These are phyloP conservation scores for Theobroma cacao DNA, from an alignment of 345 rosid genomes.

Conservation along the genomic window DNA sequence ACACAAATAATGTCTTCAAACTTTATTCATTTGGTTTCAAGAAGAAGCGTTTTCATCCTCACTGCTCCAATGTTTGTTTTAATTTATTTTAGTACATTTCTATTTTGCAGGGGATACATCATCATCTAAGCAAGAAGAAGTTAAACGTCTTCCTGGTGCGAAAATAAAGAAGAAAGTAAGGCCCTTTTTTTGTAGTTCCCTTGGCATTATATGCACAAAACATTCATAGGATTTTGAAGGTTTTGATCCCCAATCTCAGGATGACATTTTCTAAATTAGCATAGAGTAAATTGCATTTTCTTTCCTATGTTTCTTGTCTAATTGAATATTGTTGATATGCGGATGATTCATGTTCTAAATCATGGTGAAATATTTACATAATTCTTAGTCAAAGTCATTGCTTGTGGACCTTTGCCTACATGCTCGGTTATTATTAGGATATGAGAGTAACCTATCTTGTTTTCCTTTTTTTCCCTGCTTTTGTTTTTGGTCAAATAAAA, in stretches of 20 bases:
- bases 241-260: background rate
- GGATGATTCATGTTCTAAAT: background rate
- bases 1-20: background rate
- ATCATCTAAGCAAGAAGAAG: constrained; percentile 66
- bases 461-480: background rate
- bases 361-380: background rate
- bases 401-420: background rate
- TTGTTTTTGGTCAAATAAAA: constrained; percentile 18
- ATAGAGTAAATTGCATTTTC: background rate
- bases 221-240: background rate
- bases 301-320: background rate
- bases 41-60: background rate
- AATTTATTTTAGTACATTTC: background rate
- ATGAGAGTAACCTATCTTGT: background rate
- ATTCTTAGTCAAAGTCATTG: background rate
- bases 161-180: constrained; percentile 93
- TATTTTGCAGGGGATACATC: constrained; percentile 35
- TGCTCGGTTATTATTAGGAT: background rate
- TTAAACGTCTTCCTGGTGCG: constrained; percentile 92
- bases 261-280: background rate
- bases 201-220: background rate
- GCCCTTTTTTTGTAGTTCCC: background rate
- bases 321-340: background rate
- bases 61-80: background rate
- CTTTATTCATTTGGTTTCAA: background rate